Evolutionary conservation across 805 yeast genomes (phyloP).

Genomic region (Kodamaea lidongshanica): DNA sequence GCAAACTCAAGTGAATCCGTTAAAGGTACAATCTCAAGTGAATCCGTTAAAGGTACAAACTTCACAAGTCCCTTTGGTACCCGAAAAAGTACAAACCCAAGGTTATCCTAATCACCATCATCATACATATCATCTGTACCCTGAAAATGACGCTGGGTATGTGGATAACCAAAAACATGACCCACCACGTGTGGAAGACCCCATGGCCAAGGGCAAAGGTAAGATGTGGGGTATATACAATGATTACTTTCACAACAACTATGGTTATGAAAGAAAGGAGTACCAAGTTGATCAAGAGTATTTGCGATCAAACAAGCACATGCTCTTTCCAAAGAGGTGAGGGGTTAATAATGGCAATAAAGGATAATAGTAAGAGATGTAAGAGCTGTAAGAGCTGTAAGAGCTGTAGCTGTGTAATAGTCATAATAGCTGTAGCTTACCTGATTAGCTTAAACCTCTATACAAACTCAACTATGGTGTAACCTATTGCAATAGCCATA

Average conservation of each 20-base stretch:
- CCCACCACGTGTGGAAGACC: not conserved
- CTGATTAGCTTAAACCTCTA: too few species aligned
- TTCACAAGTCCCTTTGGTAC: too few species aligned
- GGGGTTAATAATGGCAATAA: constrained; percentile 1
- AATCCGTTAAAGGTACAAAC: too few species aligned
- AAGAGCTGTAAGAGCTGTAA: not conserved
- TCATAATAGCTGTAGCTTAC: too few species aligned
- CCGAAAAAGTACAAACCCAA: not conserved
- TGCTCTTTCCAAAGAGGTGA: constrained; percentile 5
- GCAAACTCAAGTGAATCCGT: too few species aligned
- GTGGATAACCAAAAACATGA: not conserved
- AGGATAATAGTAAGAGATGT: not conserved
- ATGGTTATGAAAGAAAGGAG: constrained; percentile 1
- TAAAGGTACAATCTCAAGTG: too few species aligned
- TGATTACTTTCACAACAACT: constrained; percentile 4
- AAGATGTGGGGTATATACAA: constrained; percentile 1
- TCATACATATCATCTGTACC: not conserved
- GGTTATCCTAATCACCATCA: not conserved
- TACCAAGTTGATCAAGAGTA: constrained; percentile 7
- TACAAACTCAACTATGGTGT: not conserved
- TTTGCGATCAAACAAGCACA: constrained; percentile 7
- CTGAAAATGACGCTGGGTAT: not conserved
- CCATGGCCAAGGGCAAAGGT: not conserved
- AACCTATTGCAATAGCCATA: not conserved
- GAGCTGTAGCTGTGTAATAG: too few species aligned